These are phyloP conservation scores for Saccharomycopsis hybrid DNA, from an alignment of 1,139 yeast genomes.

Conservation along the genomic window DNA sequence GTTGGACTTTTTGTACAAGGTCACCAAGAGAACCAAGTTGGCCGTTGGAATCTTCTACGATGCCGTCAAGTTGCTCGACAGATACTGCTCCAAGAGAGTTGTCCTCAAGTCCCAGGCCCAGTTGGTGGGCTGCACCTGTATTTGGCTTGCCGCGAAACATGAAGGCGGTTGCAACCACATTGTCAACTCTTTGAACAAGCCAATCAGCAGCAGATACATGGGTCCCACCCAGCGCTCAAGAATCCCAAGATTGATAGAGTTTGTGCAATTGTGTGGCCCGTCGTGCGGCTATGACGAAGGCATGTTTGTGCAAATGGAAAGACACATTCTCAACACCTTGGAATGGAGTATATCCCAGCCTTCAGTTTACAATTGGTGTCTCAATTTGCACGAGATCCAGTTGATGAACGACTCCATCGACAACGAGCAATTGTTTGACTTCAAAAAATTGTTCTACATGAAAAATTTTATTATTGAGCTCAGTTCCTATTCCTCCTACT, in stretches of 20 bases:
- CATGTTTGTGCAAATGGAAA: constrained; percentile 52
- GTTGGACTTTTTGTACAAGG: constrained; percentile 51
- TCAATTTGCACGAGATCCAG: constrained; percentile 32
- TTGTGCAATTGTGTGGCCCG: constrained; percentile 55
- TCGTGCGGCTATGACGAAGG: constrained; percentile 51
- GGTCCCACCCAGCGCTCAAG: constrained; percentile 66
- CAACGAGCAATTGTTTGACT: constrained; percentile 5
- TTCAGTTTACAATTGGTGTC: constrained; percentile 46
- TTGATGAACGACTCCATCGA: constrained; percentile 7
- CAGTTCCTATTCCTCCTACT: constrained; percentile 8
- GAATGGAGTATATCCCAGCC: constrained; percentile 60
- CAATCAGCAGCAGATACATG: constrained; percentile 51
- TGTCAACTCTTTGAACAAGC: constrained; percentile 41
- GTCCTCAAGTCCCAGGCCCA: constrained; percentile 58
- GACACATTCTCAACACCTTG: constrained; percentile 50
- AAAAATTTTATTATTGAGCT: constrained; percentile 16
- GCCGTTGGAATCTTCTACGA: constrained; percentile 54
- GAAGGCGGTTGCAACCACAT: constrained; percentile 70
- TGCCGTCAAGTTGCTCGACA: constrained; percentile 54
- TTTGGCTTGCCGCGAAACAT: constrained; percentile 59
- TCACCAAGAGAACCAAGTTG: constrained; percentile 51
- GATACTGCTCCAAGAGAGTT: constrained; percentile 60
- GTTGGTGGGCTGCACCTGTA: constrained; percentile 57
- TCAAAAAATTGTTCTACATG: constrained; percentile 10
- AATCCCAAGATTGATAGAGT: constrained; percentile 55